Percentiles rank a stretch among this genome's conserved stretches.
Evolutionary conservation across 768 basidiomycete genomes (phyloP).

Genomic region (Boletellus emodensis): DNA sequence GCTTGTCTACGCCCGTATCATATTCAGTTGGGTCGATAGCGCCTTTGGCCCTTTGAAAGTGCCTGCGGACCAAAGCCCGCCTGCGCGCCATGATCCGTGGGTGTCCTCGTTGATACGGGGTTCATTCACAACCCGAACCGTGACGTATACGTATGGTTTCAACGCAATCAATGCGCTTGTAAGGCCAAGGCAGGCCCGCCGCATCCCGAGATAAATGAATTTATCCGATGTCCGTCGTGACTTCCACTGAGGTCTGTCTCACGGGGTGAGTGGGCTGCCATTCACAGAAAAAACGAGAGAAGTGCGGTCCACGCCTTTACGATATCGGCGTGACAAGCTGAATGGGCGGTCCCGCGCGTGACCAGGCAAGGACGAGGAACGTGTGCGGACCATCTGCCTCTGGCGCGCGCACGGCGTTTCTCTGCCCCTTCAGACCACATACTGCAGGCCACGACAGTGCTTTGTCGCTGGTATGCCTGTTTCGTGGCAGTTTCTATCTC

Average conservation of each 20-base stretch:
- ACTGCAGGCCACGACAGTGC: background rate
- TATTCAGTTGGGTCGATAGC: constrained; percentile 4
- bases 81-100: constrained; percentile 7
- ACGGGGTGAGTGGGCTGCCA: constrained; percentile 4
- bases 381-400: constrained; percentile 6
- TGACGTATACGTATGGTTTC: constrained; percentile 5
- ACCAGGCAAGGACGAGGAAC: constrained; percentile 1
- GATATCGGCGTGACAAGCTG: constrained; percentile 8
- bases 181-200: background rate
- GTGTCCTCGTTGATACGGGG: background rate
- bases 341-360: constrained; percentile 7
- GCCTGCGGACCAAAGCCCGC: background rate
- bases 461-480: background rate
- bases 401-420: background rate
- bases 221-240: constrained; percentile 8
- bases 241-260: constrained; percentile 2
- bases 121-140: background rate
- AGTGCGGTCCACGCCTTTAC: constrained; percentile 2
- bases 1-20: constrained; percentile 5
- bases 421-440: background rate
- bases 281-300: constrained; percentile 1
- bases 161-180: constrained; percentile 2
- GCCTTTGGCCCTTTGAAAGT: background rate
- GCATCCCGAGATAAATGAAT: constrained; percentile 10
- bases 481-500: background rate